Evolutionary conservation across 2,329 filamentous ascomycete genomes (phyloP), one percentile per base, ranked within the genome.

Genomic region (Colletotrichum sp.): DNA sequence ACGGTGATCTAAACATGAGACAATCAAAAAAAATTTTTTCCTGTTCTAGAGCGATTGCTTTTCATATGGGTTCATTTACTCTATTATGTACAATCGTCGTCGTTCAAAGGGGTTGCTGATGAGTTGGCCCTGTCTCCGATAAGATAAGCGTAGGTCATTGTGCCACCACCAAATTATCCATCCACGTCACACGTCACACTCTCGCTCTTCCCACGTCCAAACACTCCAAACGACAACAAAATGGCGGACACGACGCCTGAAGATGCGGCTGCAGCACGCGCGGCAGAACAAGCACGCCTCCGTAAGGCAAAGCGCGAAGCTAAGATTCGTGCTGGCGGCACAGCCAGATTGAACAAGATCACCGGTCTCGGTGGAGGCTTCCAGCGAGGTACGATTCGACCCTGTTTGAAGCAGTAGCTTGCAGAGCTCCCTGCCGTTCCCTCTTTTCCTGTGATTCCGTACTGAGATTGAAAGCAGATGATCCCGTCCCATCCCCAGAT

Each of bases 281-380:
- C 91, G 5, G 86, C 89, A 30, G 91, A 93, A 78, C 93, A 95
- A 84, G 93, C 93, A 49, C 92, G 94, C 63, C 88, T 95, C 74
- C 93, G 95, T 79, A 95, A 95, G 84, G 94, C 96, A 84, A 92
- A 94, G 52, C 91, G 95, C 65, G 93, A 95, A 83, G 94, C 94
- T 74, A 96, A 96, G 88, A 92, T 96, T 85, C 91, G 90, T 80
- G 92, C 93, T 66, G 92, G 93, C 76, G 95, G 93, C 73, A 91
- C 92, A 21, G 90, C 92, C 52, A 88, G 95, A 77, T 86, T 97
- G 77, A 93, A 94, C 80, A 94, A 91, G 84, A 97, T 97, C 83
- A 95, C 93, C 15, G 92, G 93, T 2, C 85, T 95, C 30, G 93
- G 92, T 72, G 93, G 92, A 32, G 88, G 90, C 77, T 68, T 90